Percentiles rank a stretch among this genome's conserved stretches.
These are phyloP conservation scores for Kodamaea restingae DNA, from an alignment of 805 yeast genomes.

Conservation along the genomic window DNA sequence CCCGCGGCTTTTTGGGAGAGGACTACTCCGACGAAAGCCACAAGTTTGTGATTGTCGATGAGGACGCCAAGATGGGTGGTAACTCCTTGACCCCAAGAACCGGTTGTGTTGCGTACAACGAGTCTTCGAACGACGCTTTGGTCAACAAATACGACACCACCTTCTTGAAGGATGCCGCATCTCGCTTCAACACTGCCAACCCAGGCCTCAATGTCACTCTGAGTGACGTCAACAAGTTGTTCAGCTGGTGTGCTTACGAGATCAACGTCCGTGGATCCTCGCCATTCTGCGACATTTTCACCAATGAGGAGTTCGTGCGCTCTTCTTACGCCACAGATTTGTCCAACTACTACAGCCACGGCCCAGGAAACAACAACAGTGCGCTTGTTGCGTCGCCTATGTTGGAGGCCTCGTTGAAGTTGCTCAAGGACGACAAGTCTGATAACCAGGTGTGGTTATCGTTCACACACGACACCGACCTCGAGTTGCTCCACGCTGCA, in stretches of 20 bases:
- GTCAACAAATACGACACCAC: conserved; percentile 28
- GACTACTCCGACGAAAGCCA: conserved; percentile 30
- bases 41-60: conserved; percentile 43
- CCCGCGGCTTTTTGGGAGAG: conserved; percentile 56
- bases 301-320: conserved; percentile 62
- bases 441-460: conserved; percentile 56
- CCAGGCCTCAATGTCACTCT: conserved; percentile 51
- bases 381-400: conserved; percentile 58
- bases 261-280: conserved; percentile 67
- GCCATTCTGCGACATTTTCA: conserved; percentile 63
- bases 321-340: conserved; percentile 60
- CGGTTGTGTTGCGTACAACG: conserved; percentile 20
- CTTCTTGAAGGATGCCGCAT: conserved; percentile 51
- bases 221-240: conserved; percentile 49
- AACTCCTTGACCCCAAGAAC: conserved; percentile 28
- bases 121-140: conserved; percentile 11
- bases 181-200: conserved; percentile 52
- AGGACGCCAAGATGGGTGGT: conserved; percentile 43
- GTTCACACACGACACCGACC: conserved; percentile 72
- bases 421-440: conserved; percentile 41
- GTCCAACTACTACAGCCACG: conserved; percentile 54
- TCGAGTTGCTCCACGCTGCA: conserved; percentile 59
- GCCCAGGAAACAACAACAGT: conserved; percentile 59
- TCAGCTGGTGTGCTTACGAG: conserved; percentile 71
- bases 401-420: conserved; percentile 46